Evolutionary conservation across 129 eudicot genomes (phyloP), one percentile per base, ranked within the genome.

Genomic region (Flaveria bidentis): DNA sequence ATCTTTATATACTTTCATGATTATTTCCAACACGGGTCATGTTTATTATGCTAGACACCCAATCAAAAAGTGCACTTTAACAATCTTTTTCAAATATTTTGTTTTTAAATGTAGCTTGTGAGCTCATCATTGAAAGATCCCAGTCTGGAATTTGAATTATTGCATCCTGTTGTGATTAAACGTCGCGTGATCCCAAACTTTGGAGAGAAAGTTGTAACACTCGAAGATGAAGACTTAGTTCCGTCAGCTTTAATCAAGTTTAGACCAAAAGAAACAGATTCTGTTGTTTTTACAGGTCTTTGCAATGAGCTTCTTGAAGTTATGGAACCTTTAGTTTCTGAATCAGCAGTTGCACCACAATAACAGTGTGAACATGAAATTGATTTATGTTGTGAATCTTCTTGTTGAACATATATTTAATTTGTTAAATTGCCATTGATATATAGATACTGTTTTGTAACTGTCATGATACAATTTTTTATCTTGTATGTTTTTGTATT

Each of bases 91-190:
- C 46, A 46, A 50, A 64, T 22, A 69, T 52, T 5, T 5, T 68
- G 33, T 74, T 65, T 69, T 36, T 62, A 1, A 20, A 28, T 84
- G 44, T 74, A 92, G 94, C 89, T 91, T 76, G 97, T 91, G 83
- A 91, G 97, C 85, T 79, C 93, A 44, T 90, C 97, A 53, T 64
- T 94, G 80, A 91, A 91, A 85, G 93, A 94, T 41, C 96, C 88
- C 57, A 81, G 97, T 79, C 82, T 91, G 86, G 99, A 91, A 80
- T 94, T 91, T 26, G 94, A 91, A 74, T 82, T 94, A 46, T 36
- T 91, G 44, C 89, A 94, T 85, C 97, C 97, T 0, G 84, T 87
- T 49, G 66, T 85, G 39, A 76, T 94, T 49, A 91, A 84, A 70
- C 83, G 92, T 1, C 85, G 94, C 13, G 93, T 91, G 80, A 89